These are phyloP conservation scores for Solanum sparsipilum DNA, from an alignment of 257 asterid species.

Conservation along the genomic window DNA sequence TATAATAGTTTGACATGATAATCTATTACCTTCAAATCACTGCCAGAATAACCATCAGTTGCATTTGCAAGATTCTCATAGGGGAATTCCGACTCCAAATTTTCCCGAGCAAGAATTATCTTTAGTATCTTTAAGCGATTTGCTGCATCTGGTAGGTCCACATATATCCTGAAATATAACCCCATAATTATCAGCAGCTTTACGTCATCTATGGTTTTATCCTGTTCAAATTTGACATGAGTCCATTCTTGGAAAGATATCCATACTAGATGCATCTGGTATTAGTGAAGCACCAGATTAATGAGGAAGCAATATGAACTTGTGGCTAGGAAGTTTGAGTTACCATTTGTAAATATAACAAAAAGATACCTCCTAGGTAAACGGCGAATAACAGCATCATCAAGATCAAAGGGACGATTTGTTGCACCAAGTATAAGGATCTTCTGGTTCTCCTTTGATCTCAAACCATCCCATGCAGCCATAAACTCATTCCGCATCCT, in stretches of 20 bases:
- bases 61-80: constrained; percentile 80
- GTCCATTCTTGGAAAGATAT: background rate
- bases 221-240: background rate
- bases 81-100: constrained; percentile 54
- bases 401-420: constrained; percentile 97
- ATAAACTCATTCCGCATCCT: constrained; percentile 96
- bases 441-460: constrained; percentile 90
- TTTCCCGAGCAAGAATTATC: constrained; percentile 73
- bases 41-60: constrained; percentile 98
- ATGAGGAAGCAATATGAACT: background rate
- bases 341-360: background rate
- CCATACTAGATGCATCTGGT: background rate
- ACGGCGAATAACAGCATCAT: constrained; percentile 98
- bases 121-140: constrained; percentile 83
- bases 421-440: constrained; percentile 98
- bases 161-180: constrained; percentile 59
- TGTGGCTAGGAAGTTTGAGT: background rate
- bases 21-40: constrained; percentile 80
- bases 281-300: background rate
- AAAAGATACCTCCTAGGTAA: constrained; percentile 74
- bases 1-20: background rate
- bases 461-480: constrained; percentile 99
- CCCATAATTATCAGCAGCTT: constrained; percentile 6
- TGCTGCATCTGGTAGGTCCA: constrained; percentile 91
- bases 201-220: background rate